Percentiles rank a stretch among this genome's conserved stretches.
Conservation (phyloP, 2,329 filamentous ascomycete genomes). For the Zymoseptoria crescenta region DNA sequence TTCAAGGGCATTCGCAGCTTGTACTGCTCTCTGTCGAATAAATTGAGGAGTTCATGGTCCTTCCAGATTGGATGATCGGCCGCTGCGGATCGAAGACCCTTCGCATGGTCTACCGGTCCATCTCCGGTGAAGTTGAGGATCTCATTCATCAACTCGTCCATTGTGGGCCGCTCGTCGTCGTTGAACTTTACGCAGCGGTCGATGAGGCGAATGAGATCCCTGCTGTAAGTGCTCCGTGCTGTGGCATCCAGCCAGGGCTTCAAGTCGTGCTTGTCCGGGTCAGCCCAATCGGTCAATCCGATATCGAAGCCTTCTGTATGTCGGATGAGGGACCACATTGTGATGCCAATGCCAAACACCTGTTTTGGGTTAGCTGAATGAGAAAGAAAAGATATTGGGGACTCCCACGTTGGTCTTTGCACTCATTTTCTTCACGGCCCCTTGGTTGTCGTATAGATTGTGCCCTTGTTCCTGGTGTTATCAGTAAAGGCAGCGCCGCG, state of each 20-base stretch:
- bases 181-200: neutral
- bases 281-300: neutral
- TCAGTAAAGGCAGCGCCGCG: neutral
- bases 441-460: neutral
- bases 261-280: neutral
- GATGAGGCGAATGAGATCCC: neutral
- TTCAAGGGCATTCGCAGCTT: neutral
- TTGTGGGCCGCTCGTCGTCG: constrained; percentile 1
- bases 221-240: constrained; percentile 1
- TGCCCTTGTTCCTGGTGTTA: neutral
- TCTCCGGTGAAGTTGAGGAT: neutral
- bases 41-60: neutral
- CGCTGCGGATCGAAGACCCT: neutral
- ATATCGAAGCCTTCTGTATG: neutral
- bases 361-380: neutral
- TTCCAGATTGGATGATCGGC: neutral
- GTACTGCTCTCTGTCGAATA: neutral
- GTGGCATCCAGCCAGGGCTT: constrained; percentile 1
- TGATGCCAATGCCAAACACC: neutral
- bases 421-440: neutral
- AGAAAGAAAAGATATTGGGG: neutral
- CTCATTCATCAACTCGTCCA: constrained; percentile 3
- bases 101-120: neutral
- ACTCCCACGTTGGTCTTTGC: neutral
- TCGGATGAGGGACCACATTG: neutral